Evolutionary conservation across 1,284 basidiomycete species (phyloP).

Genomic region (Heterobasidion occidentale): DNA sequence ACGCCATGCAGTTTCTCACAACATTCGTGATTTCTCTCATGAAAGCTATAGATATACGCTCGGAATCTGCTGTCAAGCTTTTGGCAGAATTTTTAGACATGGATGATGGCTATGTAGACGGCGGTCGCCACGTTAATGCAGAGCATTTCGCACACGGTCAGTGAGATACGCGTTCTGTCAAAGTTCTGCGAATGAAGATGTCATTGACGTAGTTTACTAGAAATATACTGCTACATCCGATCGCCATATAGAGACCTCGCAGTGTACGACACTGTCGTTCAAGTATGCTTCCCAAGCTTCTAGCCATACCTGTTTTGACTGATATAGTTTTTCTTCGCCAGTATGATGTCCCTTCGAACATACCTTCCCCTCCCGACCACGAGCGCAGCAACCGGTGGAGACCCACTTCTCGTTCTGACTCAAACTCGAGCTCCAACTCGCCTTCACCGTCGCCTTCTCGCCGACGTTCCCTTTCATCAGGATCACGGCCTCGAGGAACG

Average conservation of each 20-base stretch:
- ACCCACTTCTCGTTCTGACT: conserved; percentile 13
- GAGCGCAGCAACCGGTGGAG: conserved; percentile 33
- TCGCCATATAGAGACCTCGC: conserved; percentile 79
- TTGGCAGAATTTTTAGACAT: conserved; percentile 81
- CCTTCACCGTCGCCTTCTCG: not conserved
- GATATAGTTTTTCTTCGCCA: conserved; percentile 17
- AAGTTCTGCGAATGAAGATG: not conserved
- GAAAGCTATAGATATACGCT: conserved; percentile 83
- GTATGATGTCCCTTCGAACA: conserved; percentile 45
- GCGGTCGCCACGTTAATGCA: conserved; percentile 55
- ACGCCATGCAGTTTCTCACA: conserved; percentile 49
- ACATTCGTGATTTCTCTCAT: conserved; percentile 79
- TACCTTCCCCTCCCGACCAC: conserved; percentile 22
- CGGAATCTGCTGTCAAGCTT: conserved; percentile 75
- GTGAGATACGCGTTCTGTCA: conserved; percentile 12
- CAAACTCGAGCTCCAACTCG: conserved; percentile 4
- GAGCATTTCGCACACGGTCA: conserved; percentile 87
- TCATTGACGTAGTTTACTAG: conserved; percentile 27
- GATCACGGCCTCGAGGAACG: not conserved
- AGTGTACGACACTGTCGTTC: conserved; percentile 73
- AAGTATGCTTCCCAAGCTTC: conserved; percentile 39
- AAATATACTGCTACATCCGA: conserved; percentile 79
- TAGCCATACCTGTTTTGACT: not conserved
- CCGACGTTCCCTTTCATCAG: not conserved
- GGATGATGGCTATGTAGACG: conserved; percentile 46